Conservation (phyloP, 306 rosid genomes). For the Coriaria nepalensis region DNA sequence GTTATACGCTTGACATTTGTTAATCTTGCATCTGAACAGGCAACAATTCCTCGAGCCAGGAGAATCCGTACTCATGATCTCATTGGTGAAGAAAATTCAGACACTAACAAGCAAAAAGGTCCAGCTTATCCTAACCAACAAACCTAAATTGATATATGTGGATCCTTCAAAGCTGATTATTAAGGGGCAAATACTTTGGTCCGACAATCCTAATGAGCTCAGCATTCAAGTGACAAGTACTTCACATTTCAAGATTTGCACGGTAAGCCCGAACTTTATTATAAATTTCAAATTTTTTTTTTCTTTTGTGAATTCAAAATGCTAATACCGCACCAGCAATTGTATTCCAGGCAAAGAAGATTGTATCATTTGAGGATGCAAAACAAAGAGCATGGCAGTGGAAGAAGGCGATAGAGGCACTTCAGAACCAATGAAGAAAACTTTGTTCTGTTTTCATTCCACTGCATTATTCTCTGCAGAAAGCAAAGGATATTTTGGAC, state of each 20-base stretch:
- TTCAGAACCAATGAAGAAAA: slow-evolving; percentile 74
- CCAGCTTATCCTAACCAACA: slow-evolving; percentile 97
- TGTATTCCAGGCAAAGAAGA: slow-evolving; percentile 79
- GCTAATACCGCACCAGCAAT: not conserved
- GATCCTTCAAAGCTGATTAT: slow-evolving; percentile 83
- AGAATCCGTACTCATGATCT: slow-evolving; percentile 89
- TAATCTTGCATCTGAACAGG: slow-evolving; percentile 28
- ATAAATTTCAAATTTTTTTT: slow-evolving; percentile 1
- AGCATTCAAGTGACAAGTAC: slow-evolving; percentile 76
- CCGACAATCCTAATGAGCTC: slow-evolving; percentile 82
- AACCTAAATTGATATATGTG: slow-evolving; percentile 86
- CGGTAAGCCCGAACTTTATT: slow-evolving; percentile 35
- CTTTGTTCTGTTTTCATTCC: slow-evolving; percentile 27
- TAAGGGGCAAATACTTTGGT: slow-evolving; percentile 91
- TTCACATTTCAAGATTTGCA: slow-evolving; percentile 80
- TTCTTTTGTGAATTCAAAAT: not conserved
- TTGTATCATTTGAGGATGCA: slow-evolving; percentile 73
- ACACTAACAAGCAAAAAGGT: slow-evolving; percentile 92
- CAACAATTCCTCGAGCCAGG: slow-evolving; percentile 94
- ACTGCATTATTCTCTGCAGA: slow-evolving; percentile 29
- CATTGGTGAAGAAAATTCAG: slow-evolving; percentile 89
- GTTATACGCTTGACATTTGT: not conserved
- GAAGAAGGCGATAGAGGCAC: slow-evolving; percentile 98
- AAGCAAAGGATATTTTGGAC: slow-evolving; percentile 26
- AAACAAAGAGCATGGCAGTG: slow-evolving; percentile 90